Evolutionary conservation across 2,329 filamentous ascomycete genomes (phyloP), one percentile per base, ranked within the genome.

Genomic region (Harringtonia aguacate): DNA sequence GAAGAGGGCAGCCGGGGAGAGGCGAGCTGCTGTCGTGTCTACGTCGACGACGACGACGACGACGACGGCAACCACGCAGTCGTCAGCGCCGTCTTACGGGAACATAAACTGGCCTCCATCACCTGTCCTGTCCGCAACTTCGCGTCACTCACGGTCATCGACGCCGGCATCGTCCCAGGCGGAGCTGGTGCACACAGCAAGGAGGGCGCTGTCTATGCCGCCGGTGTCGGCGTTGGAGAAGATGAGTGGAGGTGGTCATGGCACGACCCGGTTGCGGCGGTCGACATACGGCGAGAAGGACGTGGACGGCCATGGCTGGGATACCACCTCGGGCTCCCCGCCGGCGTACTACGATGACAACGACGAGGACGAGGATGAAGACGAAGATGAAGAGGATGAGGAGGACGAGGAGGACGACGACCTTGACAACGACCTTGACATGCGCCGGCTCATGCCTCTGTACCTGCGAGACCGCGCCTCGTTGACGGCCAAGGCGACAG

Each of bases 371-470:
- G 18, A 18, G 6, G 36, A 10, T 22, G 33, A 36, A 8, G 29
- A 38, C 35, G 30, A 43, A 4, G 31, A 39, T 15, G 41, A 44
- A 27, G 43, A 45, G 24, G 30, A 40, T 12, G 35, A 43, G 27
- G 36, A 43, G 8, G 36, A 46, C 44, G 64, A 69, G 33, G 56
- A 56, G 5, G 54, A 57, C 28, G 57, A 60, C 13, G 68, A 71
- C 21, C 63, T 60, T 46, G 61, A 65, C 39, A 64, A 68, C 46
- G 67, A 71, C 45, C 51, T 62, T 20, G 70, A 75, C 24, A 47
- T 51, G 55, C 64, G 69, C 28, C 62, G 69, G 34, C 64, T 76
- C 28, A 73, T 76, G 68, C 72, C 72, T 4, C 60, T 73, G 21
- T 68, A 66, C 31, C 54, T 67, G 54, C 47, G 48, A 14, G 48